Base-by-base conservation (phyloP, 306 rosid genomes). In the Lablab purpureus region DNA sequence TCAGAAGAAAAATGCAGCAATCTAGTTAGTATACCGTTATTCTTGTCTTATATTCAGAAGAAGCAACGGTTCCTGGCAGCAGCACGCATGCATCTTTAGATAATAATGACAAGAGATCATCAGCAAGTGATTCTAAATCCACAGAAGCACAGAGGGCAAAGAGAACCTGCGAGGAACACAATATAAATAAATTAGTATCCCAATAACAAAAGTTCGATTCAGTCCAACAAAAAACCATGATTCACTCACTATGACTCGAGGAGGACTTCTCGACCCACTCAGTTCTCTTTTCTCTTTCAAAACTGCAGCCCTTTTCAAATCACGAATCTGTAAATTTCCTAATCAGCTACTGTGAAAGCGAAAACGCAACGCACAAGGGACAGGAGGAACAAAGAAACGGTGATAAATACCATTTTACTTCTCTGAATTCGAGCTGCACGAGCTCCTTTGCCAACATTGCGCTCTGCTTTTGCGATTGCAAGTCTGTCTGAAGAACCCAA, bases 251-350 rank as follows among this genome's bases (percentile, higher is more conserved):
- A 91, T 85, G 6, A 96, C 90, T 66, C 97, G 91, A n/a, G 99
- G 99, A 85, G 99, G 82, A 81, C 91, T 86, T 15, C 82, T 80
- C n/a, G 89, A 91, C 81, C 97, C 98, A 83, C 88, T 78, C 0
- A 86, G 83, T 43, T 94, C 90, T 78, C 99, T 87, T 83, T 88
- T 95, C 71, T 95, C 99, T 63, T 91, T 91, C 89, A 95, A 76
- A 64, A 95, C 71, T 0, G 93, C 92, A 9, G 89, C 94, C 30
- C 80, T 76, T 81, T 95, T 95, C 82, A 90, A 78, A 5, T 82
- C 99, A 37, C 95, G 92, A 6, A 91, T 80, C 98, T 94, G 80
- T 83, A 15, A 19, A 70, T 11, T 25, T 8, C 49, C 66, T 18
- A 34, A 60, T 54, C 30, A 73, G 67, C 62, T 15, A 74, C 11